A percentile compares a stretch with the other conserved stretches of the same genome.
Conservation (phyloP, 2,329 filamentous ascomycete species). For the Neonectria neomacrospora region DNA sequence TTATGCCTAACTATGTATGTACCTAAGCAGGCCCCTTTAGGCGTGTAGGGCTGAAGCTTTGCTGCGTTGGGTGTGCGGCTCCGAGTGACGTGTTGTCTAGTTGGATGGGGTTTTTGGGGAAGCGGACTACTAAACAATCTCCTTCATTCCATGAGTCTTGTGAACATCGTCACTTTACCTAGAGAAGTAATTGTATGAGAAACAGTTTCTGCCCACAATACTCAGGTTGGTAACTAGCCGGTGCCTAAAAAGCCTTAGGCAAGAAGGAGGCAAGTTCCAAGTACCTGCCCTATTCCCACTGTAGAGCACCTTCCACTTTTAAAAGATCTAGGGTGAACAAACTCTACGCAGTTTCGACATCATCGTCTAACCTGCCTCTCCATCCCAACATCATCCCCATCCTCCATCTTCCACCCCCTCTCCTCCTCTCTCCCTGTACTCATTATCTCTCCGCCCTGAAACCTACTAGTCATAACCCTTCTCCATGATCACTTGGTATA, state of each 20-base stretch:
- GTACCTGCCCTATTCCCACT: too few species aligned
- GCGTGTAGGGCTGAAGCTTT: neutral
- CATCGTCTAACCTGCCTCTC: neutral
- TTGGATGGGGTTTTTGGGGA: neutral
- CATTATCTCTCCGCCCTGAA: neutral
- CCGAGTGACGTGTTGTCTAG: neutral
- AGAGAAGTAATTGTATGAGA: neutral
- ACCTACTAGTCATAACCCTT: slow-evolving; percentile 6
- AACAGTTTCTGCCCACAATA: neutral
- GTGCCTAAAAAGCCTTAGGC: neutral
- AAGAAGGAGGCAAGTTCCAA: neutral
- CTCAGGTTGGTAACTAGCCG: neutral
- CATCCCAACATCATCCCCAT: neutral
- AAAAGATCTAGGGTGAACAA: neutral
- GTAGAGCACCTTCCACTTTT: neutral
- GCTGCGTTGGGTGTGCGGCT: neutral
- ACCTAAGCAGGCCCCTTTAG: slow-evolving; percentile 7
- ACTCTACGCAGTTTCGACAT: neutral
- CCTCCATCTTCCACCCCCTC: neutral
- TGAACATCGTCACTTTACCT: neutral
- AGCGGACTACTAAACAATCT: too few species aligned
- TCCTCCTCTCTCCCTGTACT: neutral
- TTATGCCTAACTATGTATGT: neutral
- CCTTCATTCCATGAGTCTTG: neutral
- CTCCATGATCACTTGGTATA: neutral